These are phyloP conservation scores for Chamaecrista fasciculata DNA, from an alignment of 306 rosid species.

Conservation along the genomic window DNA sequence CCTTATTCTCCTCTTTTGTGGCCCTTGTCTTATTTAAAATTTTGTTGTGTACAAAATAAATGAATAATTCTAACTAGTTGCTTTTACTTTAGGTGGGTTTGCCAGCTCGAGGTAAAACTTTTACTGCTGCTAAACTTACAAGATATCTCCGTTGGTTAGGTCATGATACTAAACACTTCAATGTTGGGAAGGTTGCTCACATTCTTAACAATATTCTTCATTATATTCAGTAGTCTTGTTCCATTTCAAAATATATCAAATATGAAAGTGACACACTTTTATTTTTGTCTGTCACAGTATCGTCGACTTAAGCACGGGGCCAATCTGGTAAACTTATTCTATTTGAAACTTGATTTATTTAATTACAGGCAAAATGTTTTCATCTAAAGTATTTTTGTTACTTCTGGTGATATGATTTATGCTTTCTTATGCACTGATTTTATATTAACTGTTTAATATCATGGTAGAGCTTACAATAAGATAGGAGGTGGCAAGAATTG, in stretches of 20 bases:
- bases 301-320: slow-evolving; percentile 94
- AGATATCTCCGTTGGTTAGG: slow-evolving; percentile 99
- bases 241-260: slow-evolving; percentile 18
- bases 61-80: slow-evolving; percentile 32
- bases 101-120: slow-evolving; percentile 99
- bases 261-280: slow-evolving; percentile 33
- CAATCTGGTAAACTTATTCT: slow-evolving; percentile 66
- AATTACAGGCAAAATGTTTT: neutral
- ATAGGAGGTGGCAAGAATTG: neutral
- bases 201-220: slow-evolving; percentile 36
- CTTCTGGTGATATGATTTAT: slow-evolving; percentile 24
- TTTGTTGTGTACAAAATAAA: neutral
- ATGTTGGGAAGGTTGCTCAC: slow-evolving; percentile 90
- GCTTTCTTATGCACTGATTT: neutral
- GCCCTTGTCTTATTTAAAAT: neutral
- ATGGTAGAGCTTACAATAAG: slow-evolving; percentile 10
- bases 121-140: slow-evolving; percentile 92
- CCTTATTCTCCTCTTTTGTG: neutral
- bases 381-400: neutral
- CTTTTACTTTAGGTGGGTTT: slow-evolving; percentile 75
- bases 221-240: slow-evolving; percentile 14
- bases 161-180: slow-evolving; percentile 98
- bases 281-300: slow-evolving; percentile 60
- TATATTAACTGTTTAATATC: neutral
- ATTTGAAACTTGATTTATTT: slow-evolving; percentile 10